Evolutionary conservation across 2,329 filamentous ascomycete genomes (phyloP).

Genomic region (Pseudogymnoascus verrucosus): DNA sequence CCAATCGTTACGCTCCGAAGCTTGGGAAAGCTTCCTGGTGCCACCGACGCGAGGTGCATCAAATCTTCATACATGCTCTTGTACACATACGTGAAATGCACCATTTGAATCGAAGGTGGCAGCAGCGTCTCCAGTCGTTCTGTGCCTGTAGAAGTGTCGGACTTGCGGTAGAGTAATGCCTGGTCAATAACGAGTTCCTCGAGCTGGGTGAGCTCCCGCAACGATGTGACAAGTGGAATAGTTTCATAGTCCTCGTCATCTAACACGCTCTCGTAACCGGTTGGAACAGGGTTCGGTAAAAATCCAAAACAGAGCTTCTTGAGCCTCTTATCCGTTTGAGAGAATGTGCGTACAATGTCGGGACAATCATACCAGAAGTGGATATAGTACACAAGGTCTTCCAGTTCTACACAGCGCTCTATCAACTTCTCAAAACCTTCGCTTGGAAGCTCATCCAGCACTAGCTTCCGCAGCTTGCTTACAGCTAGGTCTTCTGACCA

Average conservation of each 20-base stretch:
- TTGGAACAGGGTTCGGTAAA: neutral
- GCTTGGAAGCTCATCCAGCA: neutral
- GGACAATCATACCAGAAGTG: neutral
- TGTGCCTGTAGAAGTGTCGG: neutral
- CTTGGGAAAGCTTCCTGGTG: neutral
- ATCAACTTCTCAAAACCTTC: neutral
- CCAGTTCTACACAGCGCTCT: neutral
- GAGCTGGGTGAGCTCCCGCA: neutral
- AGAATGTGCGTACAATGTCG: neutral
- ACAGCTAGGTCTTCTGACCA: constrained; percentile 22
- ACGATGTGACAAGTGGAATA: neutral
- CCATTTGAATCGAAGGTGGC: neutral
- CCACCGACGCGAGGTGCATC: neutral
- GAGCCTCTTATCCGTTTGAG: neutral
- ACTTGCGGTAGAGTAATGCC: neutral
- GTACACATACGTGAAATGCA: neutral
- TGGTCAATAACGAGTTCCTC: neutral
- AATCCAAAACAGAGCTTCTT: neutral
- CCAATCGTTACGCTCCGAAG: neutral
- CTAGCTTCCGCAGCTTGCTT: constrained; percentile 19
- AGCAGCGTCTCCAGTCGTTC: neutral
- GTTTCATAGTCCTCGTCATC: neutral
- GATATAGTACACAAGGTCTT: neutral
- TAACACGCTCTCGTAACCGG: neutral
- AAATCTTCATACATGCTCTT: neutral